Base-by-base conservation (phyloP, 2,329 filamentous ascomycete genomes). In the Furcasterigmium sp. region DNA sequence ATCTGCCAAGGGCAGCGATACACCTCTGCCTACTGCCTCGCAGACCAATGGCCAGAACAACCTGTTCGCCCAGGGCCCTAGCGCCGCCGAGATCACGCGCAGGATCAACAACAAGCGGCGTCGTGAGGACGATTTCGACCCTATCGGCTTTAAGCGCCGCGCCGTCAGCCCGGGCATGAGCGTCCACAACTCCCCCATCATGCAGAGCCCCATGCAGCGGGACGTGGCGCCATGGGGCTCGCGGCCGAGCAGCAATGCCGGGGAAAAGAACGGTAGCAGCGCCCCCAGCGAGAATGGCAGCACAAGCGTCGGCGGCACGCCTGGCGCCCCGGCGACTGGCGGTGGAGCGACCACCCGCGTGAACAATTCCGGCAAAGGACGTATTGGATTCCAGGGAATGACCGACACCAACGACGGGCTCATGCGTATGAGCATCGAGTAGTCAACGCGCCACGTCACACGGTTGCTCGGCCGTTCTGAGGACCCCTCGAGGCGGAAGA, bases 341-440 rank as follows among this genome's bases (percentile, higher is more conserved):
- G 53, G 56, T 37, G 56, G 56, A 19, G 47, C 64, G 30, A 67
- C 70, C 8, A 75, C 74, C 44, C 72, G 76, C 10, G 62, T 70
- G 53, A 69, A 72, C 52, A 37, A 37, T 51, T 56, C 46, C 44
- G 52, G 56, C 36, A 77, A 75, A 60, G 84, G 72, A 49, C 65
- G 87, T 26, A 73, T 95, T 13, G 89, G 89, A 8, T 76, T 94
- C 53, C 91, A 96, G 64, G 89, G 91, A 1, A 96, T 97, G 91
- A 85, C 80, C 15, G 91, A 96, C 64, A 91, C 91, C n/a, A 89
- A 89, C 59, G 91, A 96, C 61, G 87, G 90, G 2, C 74, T 96
- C 51, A 95, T 95, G 85, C 90, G 91, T 56, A 93, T 97, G 87
- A 95, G 87, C 63, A 95, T 96, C 56, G 91, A 96, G 62, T 95